Percentiles rank a stretch among this genome's conserved stretches.
Conservation (phyloP, 1,139 yeast genomes). For the Scheffersomyces lignicola region DNA sequence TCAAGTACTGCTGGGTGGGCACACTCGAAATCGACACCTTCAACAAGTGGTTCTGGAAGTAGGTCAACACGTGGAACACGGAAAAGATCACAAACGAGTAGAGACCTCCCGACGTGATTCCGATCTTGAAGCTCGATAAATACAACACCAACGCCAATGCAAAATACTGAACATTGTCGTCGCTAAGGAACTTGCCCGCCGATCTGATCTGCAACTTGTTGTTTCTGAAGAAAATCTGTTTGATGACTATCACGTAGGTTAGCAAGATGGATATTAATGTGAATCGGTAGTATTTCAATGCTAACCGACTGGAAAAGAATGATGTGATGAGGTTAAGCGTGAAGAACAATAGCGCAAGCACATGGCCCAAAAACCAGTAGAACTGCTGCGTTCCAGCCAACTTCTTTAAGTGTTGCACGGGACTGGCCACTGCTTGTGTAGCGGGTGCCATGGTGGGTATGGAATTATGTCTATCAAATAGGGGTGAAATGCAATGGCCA, state of each 20-base stretch:
- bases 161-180: conserved; percentile 55
- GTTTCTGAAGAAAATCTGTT: conserved; percentile 42
- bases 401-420: conserved; percentile 10
- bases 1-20: conserved; percentile 21
- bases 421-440: conserved; percentile 1
- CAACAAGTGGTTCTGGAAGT: conserved; percentile 39
- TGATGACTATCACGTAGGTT: conserved; percentile 49
- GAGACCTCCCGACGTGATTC: conserved; percentile 37
- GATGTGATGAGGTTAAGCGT: conserved; percentile 29
- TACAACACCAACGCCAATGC: conserved; percentile 40
- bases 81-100: conserved; percentile 60
- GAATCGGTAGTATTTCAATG: conserved; percentile 35
- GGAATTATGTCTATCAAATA: too few species aligned
- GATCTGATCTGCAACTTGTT: conserved; percentile 24
- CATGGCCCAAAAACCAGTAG: conserved; percentile 56
- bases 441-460: conserved; percentile 4
- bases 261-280: conserved; percentile 42
- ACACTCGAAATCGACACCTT: conserved; percentile 19
- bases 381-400: conserved; percentile 45
- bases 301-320: conserved; percentile 26
- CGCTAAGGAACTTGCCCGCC: conserved; percentile 26
- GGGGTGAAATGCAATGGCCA: too few species aligned
- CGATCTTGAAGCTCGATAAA: conserved; percentile 29
- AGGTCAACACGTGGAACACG: conserved; percentile 54
- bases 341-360: conserved; percentile 37